phyloP scores from a whole-genome alignment of 228 moss, liverwort and hornwort species.

The Sphagnum magellanicum region DNA sequence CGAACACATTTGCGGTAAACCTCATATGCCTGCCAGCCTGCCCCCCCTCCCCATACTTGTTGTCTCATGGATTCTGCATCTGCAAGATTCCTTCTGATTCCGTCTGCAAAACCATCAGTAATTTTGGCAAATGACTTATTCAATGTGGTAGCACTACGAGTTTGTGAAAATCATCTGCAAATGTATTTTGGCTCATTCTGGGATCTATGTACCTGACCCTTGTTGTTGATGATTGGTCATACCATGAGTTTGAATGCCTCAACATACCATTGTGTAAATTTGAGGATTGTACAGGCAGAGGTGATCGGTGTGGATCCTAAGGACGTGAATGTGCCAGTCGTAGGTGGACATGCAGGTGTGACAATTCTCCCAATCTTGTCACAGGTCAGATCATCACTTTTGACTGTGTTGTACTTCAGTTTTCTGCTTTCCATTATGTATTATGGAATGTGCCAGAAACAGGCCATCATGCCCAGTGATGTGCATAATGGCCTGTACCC shows the following conservation, averaged over 20 bases:
- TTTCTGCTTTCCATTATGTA: too few relatives aligned
- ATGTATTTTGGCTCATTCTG: too few relatives aligned
- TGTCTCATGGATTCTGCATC: too few relatives aligned
- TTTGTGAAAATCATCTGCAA: too few relatives aligned
- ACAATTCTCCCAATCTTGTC: constrained; percentile 95
- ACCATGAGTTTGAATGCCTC: too few relatives aligned
- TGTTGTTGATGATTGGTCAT: too few relatives aligned
- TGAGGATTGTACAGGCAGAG: constrained; percentile 68
- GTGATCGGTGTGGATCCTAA: constrained; percentile 83
- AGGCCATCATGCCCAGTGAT: too few relatives aligned
- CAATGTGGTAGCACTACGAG: too few relatives aligned
- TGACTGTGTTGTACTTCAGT: not conserved
- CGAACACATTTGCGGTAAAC: constrained; percentile 95
- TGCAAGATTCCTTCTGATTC: not conserved
- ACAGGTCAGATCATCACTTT: constrained; percentile 41
- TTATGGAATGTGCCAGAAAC: too few relatives aligned
- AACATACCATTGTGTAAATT: constrained; percentile 25
- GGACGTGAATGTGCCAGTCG: constrained; percentile 78
- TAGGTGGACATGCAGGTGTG: constrained; percentile 95
- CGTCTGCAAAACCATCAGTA: not conserved
- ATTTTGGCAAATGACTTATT: too few relatives aligned
- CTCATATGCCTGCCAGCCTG: not conserved
- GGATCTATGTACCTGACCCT: too few relatives aligned
- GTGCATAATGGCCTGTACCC: too few relatives aligned
- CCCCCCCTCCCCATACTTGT: not conserved